Percentiles rank a stretch among this genome's conserved stretches.
Conservation (phyloP, 163 green algal genomes). For the Chlorella variabilis region DNA sequence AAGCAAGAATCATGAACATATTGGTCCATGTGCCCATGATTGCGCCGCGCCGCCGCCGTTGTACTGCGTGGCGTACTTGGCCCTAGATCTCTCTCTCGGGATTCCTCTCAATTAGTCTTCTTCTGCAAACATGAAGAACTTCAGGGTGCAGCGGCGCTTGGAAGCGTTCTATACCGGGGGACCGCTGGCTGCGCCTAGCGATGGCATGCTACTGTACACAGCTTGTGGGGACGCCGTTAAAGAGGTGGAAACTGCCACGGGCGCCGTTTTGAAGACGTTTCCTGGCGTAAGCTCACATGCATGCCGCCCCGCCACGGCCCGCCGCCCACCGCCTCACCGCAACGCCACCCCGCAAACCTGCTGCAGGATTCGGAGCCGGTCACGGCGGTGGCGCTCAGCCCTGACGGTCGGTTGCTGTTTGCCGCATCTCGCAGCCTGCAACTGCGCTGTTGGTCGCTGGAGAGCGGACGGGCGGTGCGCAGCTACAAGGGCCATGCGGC, state of each 20-base stretch:
- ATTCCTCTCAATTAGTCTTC: no score
- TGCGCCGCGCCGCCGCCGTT: no score
- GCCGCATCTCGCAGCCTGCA: conserved; percentile 81
- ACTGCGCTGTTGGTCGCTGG: conserved; percentile 75
- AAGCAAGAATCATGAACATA: no score
- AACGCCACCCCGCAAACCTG: not conserved
- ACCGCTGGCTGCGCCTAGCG: conserved; percentile 58
- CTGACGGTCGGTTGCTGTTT: conserved; percentile 75
- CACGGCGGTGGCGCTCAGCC: conserved; percentile 82
- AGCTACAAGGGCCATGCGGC: conserved; percentile 76
- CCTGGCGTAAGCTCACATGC: conserved; percentile 64
- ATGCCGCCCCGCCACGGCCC: not conserved
- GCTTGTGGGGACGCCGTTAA: conserved; percentile 91
- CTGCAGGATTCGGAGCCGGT: conserved; percentile 88
- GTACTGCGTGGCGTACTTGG: no score
- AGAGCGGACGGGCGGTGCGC: conserved; percentile 58
- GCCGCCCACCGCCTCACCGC: not conserved
- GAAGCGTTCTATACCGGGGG: conserved; percentile 94
- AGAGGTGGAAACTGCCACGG: conserved; percentile 74
- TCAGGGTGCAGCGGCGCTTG: conserved; percentile 65
- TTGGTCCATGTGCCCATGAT: no score
- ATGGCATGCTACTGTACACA: conserved; percentile 76
- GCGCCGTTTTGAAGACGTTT: conserved; percentile 69
- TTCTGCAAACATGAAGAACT: conserved; percentile 65
- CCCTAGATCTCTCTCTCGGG: no score